A percentile compares a stretch with the other conserved stretches of the same genome.
phyloP scores from a whole-genome alignment of 139 green algal species.

The Haematococcus lacustris region DNA sequence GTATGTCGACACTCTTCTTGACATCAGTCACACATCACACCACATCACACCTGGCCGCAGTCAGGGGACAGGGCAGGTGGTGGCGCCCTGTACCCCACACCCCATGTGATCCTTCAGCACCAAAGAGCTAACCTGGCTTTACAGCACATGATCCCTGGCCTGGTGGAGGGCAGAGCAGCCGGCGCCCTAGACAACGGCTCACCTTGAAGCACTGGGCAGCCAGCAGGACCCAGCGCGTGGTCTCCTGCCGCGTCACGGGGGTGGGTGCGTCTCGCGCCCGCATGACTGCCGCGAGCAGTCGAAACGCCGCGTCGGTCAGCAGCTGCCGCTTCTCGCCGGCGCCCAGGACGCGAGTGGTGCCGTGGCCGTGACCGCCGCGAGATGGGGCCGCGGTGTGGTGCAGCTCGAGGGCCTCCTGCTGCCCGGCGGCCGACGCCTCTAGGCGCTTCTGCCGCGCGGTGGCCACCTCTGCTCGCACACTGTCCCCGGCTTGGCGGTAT shows the following conservation, averaged over 20 bases:
- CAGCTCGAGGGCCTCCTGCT: conserved; percentile 10
- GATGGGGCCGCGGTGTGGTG: background rate
- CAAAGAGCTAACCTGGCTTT: too few relatives aligned
- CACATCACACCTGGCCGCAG: too few relatives aligned
- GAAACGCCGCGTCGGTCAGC: conserved; percentile 16
- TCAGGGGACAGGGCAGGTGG: too few relatives aligned
- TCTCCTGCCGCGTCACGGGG: background rate
- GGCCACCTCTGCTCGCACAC: background rate
- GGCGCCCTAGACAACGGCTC: too few relatives aligned
- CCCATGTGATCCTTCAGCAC: too few relatives aligned
- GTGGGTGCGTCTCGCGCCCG: background rate
- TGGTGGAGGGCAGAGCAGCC: too few relatives aligned
- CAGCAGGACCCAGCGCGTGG: background rate
- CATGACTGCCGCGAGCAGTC: conserved; percentile 13
- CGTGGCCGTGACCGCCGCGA: background rate
- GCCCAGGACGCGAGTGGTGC: background rate
- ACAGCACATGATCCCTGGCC: too few relatives aligned
- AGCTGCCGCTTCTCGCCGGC: conserved; percentile 7
- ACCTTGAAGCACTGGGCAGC: conserved; percentile 3
- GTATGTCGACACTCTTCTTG: too few relatives aligned
- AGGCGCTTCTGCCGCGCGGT: background rate
- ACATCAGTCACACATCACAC: too few relatives aligned
- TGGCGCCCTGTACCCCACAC: too few relatives aligned
- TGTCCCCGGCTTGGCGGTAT: background rate
- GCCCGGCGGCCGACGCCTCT: conserved; percentile 3